Base-by-base conservation (phyloP, 2,329 filamentous ascomycete genomes). In the Dothideomycetes sp. region DNA sequence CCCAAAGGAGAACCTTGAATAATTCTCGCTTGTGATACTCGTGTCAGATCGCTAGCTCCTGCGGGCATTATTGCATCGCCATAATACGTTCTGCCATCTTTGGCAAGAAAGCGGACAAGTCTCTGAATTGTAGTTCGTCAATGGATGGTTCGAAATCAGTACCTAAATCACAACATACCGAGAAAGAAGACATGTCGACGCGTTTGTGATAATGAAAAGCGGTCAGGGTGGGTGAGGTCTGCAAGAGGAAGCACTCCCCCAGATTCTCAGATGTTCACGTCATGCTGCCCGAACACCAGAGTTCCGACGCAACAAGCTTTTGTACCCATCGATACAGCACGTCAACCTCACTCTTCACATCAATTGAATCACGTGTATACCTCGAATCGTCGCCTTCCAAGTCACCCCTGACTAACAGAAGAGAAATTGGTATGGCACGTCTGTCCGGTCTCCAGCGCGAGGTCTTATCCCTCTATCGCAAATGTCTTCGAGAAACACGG, bases 371-470 rank as follows among this genome's bases (percentile, higher is more conserved):
- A n/a, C n/a, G n/a, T n/a, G n/a, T n/a, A n/a, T n/a, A n/a, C n/a
- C n/a, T n/a, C n/a, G n/a, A n/a, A n/a, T n/a, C n/a, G n/a, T n/a
- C n/a, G n/a, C n/a, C n/a, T n/a, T n/a, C 2, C 13, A 17, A 5
- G 28, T 18, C 8, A 2, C 8, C 3, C 28, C 35, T 22, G 31
- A 46, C 44, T 17, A 41, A 44, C 24, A 44, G 44, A 12, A 35
- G 37, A 22, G 40, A 24, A 40, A 46, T 46, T 12, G 19, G 8
- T n/a, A 60, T 61, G 57, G 49, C 55, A 16, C 73, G 78, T 52
- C 68, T 88, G 18, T 94, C 88, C 6, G 91, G 91, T 24, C 69
- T 96, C n/a, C 89, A 96, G 59, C 81, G 76, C 53, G 86, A 94
- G 55, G 89, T 95, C 3, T 63, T 96, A 37, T 71, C 78, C 23